Evolutionary conservation across 2,329 filamentous ascomycete genomes (phyloP), one percentile per base, ranked within the genome.

Genomic region (Ceratocystis ficicola): DNA sequence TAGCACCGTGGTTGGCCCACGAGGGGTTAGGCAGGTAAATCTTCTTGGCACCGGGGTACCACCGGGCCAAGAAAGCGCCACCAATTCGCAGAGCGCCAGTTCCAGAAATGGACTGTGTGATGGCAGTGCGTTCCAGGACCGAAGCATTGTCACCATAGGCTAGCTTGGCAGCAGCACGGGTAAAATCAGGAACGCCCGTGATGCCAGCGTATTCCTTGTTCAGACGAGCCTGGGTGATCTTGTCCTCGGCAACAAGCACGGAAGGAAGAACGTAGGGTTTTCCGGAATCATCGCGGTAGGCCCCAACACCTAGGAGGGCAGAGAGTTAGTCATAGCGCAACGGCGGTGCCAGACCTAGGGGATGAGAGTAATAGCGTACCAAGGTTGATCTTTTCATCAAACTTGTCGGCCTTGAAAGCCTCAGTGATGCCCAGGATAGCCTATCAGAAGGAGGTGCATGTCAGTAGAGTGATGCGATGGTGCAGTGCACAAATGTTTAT

Each of bases 151-250:
- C 76, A 70, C 93, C 93, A 77, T 96, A 97, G 73, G 94, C 94
- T 68, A 99, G 86, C 74, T 89, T 80, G 70, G 91, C 92, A 68
- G 94, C 93, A 70, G 92, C 89, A 75, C 89, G 89, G 77, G 92
- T 95, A 83, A 99, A 96, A 72, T 91, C 84, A 70, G 92, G 90
- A 59, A 97, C 84, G 81, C 94, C 94, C 61, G 94, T 97, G 79
- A 99, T 99, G 76, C 90, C 91, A 70, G 93, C 90, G 77, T 97
- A 97, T 79, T 97, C 94, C 83, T 97, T 96, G 84, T 97, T 94
- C 73, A 94, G 76, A 72, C 85, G 83, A 70, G 84, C 80, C 64
- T 86, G 79, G 69, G 96, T 82, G 69, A 96, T 84, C 80, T 90
- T 90, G 77, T 90, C 82, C 83, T 97, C 94, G 68, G 93, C 94